Conservation (phyloP, 2,329 filamentous ascomycete genomes). For the Orbilia javanica region DNA sequence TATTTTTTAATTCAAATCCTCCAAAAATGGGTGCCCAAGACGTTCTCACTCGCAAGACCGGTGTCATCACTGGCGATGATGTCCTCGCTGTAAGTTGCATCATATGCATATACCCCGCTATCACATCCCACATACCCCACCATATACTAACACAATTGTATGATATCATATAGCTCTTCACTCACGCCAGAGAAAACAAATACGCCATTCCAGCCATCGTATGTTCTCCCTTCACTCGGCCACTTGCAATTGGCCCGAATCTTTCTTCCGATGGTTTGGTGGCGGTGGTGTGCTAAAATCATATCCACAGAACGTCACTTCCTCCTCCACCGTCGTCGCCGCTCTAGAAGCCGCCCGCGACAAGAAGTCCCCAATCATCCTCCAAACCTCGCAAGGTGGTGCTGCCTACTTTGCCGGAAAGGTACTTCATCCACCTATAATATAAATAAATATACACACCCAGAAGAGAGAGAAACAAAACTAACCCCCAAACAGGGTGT, state of each 20-base stretch:
- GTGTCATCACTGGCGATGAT: slow-evolving; percentile 77
- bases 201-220: slow-evolving; percentile 89
- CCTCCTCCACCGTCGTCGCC: slow-evolving; percentile 86
- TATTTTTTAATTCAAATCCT: background rate
- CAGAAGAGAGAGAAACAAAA: slow-evolving; percentile 59
- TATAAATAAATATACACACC: slow-evolving; percentile 61
- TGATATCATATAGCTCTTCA: slow-evolving; percentile 76
- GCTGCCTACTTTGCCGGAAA: slow-evolving; percentile 93
- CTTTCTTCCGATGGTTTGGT: no score
- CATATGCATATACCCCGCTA: slow-evolving; percentile 25
- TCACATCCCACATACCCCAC: slow-evolving; percentile 40
- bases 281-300: slow-evolving; percentile 8
- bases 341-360: slow-evolving; percentile 95
- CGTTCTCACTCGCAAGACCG: slow-evolving; percentile 74
- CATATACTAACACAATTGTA: slow-evolving; percentile 39
- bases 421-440: slow-evolving; percentile 66
- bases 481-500: slow-evolving; percentile 79
- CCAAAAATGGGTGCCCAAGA: slow-evolving; percentile 68
- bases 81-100: slow-evolving; percentile 67
- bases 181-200: slow-evolving; percentile 86
- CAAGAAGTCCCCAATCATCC: slow-evolving; percentile 88
- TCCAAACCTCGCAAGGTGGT: slow-evolving; percentile 94
- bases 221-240: slow-evolving; percentile 63
- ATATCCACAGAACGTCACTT: slow-evolving; percentile 83
- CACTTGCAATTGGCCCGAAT: slow-evolving; percentile 5